A percentile compares a stretch with the other conserved stretches of the same genome.
Conservation (phyloP, 495 filamentous ascomycete species). For the Penicillium flavigenum region DNA sequence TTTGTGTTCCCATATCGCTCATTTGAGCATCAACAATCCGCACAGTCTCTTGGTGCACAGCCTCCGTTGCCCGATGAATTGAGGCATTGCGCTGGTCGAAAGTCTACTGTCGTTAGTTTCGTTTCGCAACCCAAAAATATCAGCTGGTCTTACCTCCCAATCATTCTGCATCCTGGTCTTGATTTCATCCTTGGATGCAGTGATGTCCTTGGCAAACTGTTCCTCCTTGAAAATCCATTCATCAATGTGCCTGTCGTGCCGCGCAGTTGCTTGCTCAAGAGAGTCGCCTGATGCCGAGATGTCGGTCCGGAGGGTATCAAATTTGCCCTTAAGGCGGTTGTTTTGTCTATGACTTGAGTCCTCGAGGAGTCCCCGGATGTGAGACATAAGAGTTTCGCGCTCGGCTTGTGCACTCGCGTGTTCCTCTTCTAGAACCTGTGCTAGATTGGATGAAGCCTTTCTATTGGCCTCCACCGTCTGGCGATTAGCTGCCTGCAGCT, state of each 20-base stretch:
- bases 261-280: conserved; percentile 61
- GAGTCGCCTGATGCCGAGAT: conserved; percentile 59
- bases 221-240: conserved; percentile 70
- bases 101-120: conserved; percentile 47
- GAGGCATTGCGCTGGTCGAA: conserved; percentile 77
- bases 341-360: conserved; percentile 71
- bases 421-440: conserved; percentile 74
- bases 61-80: conserved; percentile 77
- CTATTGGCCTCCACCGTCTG: conserved; percentile 64
- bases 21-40: conserved; percentile 89
- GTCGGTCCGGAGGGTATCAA: conserved; percentile 59
- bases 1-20: conserved; percentile 78
- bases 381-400: conserved; percentile 66
- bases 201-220: conserved; percentile 66
- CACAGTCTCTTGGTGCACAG: conserved; percentile 89
- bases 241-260: conserved; percentile 71
- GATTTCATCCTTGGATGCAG: conserved; percentile 68
- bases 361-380: conserved; percentile 74
- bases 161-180: conserved; percentile 83
- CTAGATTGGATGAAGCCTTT: conserved; percentile 63
- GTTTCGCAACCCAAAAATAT: conserved; percentile 6
- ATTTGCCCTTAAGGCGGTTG: conserved; percentile 61
- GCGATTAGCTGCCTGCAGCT: conserved; percentile 66
- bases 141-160: conserved; percentile 64
- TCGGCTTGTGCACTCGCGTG: conserved; percentile 70